These are phyloP conservation scores for Suillus cothurnatus DNA, from an alignment of 768 basidiomycete species.

Conservation along the genomic window DNA sequence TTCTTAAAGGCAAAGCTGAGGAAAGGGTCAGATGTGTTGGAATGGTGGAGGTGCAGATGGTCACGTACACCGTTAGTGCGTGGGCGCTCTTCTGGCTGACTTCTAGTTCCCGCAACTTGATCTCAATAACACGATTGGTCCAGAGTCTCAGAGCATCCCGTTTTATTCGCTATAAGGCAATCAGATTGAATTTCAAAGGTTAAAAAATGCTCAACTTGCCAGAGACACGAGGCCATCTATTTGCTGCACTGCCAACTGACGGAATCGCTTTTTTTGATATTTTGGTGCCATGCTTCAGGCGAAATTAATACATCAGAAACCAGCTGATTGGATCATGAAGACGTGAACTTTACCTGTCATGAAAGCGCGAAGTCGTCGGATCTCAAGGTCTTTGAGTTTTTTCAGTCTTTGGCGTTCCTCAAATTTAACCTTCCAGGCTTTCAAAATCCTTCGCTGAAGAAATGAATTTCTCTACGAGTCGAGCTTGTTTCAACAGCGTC, in stretches of 20 bases:
- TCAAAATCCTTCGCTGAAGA: constrained; percentile 48
- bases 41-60: constrained; percentile 14
- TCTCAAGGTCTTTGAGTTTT: constrained; percentile 47
- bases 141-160: constrained; percentile 53
- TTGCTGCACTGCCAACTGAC: constrained; percentile 46
- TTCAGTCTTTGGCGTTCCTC: constrained; percentile 46
- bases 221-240: constrained; percentile 41
- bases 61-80: constrained; percentile 38
- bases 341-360: constrained; percentile 35
- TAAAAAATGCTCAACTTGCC: constrained; percentile 32
- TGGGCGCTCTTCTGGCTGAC: constrained; percentile 50
- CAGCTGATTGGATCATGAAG: neutral
- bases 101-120: constrained; percentile 75
- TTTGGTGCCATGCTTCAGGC: constrained; percentile 50
- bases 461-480: constrained; percentile 54
- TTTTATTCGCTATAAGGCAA: constrained; percentile 50
- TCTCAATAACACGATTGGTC: constrained; percentile 73
- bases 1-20: constrained; percentile 60
- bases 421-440: constrained; percentile 48
- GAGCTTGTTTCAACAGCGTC: constrained; percentile 55
- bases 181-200: constrained; percentile 2
- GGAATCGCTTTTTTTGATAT: constrained; percentile 40
- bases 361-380: constrained; percentile 29
- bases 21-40: constrained; percentile 9
- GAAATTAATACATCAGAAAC: constrained; percentile 13